Evolutionary conservation across 306 rosid species (phyloP).

Genomic region (Corylus avellana): DNA sequence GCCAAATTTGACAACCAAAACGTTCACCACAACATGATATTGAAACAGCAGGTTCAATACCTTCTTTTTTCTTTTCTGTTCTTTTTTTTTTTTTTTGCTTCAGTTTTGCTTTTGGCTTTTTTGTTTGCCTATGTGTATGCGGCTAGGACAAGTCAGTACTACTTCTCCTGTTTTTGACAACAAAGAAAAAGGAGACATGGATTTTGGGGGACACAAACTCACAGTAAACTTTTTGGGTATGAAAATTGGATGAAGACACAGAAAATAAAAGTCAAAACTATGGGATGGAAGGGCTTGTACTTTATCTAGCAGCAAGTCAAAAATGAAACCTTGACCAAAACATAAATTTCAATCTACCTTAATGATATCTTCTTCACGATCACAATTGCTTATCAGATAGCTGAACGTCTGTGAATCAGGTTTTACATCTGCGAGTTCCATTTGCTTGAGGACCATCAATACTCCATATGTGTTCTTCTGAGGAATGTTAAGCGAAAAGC

Average conservation of each 20-base stretch:
- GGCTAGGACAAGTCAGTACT: background rate
- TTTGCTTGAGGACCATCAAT: slow-evolving; percentile 56
- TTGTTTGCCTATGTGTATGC: background rate
- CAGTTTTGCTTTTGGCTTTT: background rate
- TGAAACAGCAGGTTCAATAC: background rate
- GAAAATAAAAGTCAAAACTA: slow-evolving; percentile 12
- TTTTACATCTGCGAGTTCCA: slow-evolving; percentile 53
- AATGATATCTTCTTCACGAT: slow-evolving; percentile 60
- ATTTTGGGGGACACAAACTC: slow-evolving; percentile 5
- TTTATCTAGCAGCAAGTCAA: slow-evolving; percentile 4
- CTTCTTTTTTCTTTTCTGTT: no score
- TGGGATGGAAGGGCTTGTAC: slow-evolving; percentile 2
- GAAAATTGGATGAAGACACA: slow-evolving; percentile 16
- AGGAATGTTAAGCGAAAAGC: slow-evolving; percentile 26
- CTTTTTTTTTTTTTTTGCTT: no score
- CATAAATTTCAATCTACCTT: slow-evolving; percentile 46
- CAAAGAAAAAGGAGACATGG: slow-evolving; percentile 8
- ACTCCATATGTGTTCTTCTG: slow-evolving; percentile 67
- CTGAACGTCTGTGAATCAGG: slow-evolving; percentile 77
- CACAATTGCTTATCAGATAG: slow-evolving; percentile 60
- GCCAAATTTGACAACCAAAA: background rate
- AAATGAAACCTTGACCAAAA: slow-evolving; percentile 21
- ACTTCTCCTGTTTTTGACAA: slow-evolving; percentile 2
- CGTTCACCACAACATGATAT: background rate
- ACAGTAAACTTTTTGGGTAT: slow-evolving; percentile 16